These are phyloP conservation scores for Microbotryum violaceum DNA, from an alignment of 1,284 basidiomycete genomes.

Conservation along the genomic window DNA sequence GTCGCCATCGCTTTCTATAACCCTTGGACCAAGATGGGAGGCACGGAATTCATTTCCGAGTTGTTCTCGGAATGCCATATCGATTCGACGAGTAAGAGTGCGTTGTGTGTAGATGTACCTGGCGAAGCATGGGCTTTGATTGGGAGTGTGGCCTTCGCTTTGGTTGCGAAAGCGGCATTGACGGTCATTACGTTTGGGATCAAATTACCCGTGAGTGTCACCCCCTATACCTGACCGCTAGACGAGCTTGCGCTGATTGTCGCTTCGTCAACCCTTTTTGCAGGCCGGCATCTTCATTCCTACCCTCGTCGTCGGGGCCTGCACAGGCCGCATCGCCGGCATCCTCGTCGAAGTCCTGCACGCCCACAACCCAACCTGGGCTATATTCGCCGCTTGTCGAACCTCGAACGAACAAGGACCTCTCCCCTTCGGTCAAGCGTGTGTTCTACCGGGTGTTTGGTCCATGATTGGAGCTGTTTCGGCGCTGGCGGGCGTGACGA, in stretches of 20 bases:
- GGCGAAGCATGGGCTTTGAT: slow-evolving; percentile 59
- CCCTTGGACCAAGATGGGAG: slow-evolving; percentile 85
- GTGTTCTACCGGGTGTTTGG: slow-evolving; percentile 48
- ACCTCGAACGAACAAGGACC: slow-evolving; percentile 19
- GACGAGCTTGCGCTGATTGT: slow-evolving; percentile 51
- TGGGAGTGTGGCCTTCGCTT: slow-evolving; percentile 59
- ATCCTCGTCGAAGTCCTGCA: slow-evolving; percentile 73
- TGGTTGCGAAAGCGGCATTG: slow-evolving; percentile 63
- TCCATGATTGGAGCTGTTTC: slow-evolving; percentile 43
- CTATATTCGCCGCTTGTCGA: slow-evolving; percentile 58
- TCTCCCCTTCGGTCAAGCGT: slow-evolving; percentile 35
- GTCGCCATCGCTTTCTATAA: slow-evolving; percentile 76
- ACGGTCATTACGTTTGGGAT: slow-evolving; percentile 92
- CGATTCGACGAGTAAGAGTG: slow-evolving; percentile 36
- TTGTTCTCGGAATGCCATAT: slow-evolving; percentile 33
- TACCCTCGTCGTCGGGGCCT: slow-evolving; percentile 92
- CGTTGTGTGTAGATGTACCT: slow-evolving; percentile 62
- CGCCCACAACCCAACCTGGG: slow-evolving; percentile 55
- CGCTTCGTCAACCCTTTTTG: slow-evolving; percentile 57
- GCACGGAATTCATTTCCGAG: slow-evolving; percentile 74
- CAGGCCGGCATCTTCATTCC: slow-evolving; percentile 96
- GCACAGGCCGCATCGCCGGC: slow-evolving; percentile 82
- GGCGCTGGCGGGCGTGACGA: slow-evolving; percentile 48
- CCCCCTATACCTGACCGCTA: slow-evolving; percentile 13
- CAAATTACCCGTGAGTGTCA: slow-evolving; percentile 55